Evolutionary conservation across 495 filamentous ascomycete genomes (phyloP).

Genomic region (Podospora anserina): DNA sequence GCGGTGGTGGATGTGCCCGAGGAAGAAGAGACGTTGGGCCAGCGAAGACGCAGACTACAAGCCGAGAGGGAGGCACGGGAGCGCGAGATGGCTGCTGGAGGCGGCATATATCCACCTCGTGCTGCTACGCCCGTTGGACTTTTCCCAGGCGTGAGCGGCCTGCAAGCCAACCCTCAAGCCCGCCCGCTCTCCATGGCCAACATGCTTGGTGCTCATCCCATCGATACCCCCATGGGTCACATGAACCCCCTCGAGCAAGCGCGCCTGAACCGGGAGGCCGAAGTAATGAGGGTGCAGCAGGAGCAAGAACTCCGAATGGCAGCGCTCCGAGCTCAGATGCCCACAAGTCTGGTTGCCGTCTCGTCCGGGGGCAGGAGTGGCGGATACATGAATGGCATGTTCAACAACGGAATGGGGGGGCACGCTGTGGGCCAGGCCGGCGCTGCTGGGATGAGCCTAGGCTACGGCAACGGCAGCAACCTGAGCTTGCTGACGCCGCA

Average conservation of each 20-base stretch:
- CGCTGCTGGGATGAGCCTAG: constrained; percentile 13
- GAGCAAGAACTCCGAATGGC: constrained; percentile 43
- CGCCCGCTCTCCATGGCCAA: constrained; percentile 65
- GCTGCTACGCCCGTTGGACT: constrained; percentile 9
- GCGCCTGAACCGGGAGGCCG: constrained; percentile 36
- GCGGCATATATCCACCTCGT: constrained; percentile 14
- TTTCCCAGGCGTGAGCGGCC: constrained; percentile 21
- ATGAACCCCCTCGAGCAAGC: constrained; percentile 36
- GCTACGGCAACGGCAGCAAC: constrained; percentile 15
- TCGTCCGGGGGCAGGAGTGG: constrained; percentile 30
- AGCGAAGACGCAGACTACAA: constrained; percentile 77
- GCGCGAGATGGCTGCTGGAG: constrained; percentile 39
- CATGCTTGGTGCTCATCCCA: constrained; percentile 52
- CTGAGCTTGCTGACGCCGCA: constrained; percentile 10
- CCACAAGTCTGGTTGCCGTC: constrained; percentile 30
- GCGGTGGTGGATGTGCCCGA: constrained; percentile 39
- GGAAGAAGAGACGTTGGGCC: constrained; percentile 83
- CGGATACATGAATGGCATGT: constrained; percentile 51
- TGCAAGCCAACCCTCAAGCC: constrained; percentile 27
- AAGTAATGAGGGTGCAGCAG: constrained; percentile 30
- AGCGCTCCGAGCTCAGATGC: constrained; percentile 42
- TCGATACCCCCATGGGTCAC: constrained; percentile 31
- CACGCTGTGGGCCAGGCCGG: constrained; percentile 12
- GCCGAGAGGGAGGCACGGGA: constrained; percentile 60
- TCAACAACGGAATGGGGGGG: constrained; percentile 50